Evolutionary conservation across 148 eudicot genomes (phyloP).

Genomic region (Pouteria glomerata): DNA sequence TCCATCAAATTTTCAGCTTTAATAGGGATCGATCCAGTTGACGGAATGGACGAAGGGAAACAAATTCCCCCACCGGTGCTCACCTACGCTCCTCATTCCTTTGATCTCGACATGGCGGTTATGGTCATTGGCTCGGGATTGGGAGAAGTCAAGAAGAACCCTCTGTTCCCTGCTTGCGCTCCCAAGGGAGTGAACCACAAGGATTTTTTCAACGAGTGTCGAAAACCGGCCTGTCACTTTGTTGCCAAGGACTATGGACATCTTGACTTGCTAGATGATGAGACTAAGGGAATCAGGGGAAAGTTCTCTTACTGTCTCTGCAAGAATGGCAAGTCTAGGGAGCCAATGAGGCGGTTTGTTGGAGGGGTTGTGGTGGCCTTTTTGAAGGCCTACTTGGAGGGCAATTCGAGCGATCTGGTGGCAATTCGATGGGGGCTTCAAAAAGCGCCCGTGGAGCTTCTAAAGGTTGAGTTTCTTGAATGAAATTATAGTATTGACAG

Average conservation of each 20-base stretch:
- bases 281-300: constrained; percentile 60
- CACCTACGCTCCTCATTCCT: constrained; percentile 55
- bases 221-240: constrained; percentile 54
- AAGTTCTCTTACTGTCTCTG: constrained; percentile 53
- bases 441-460: constrained; percentile 38
- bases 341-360: constrained; percentile 78
- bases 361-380: constrained; percentile 74
- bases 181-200: constrained; percentile 80
- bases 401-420: constrained; percentile 28
- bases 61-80: constrained; percentile 71
- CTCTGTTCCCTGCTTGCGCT: constrained; percentile 71
- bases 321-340: constrained; percentile 62
- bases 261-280: constrained; percentile 71
- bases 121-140: constrained; percentile 62
- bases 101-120: constrained; percentile 43
- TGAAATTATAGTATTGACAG: constrained; percentile 9
- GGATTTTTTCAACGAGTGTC: constrained; percentile 59
- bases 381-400: constrained; percentile 55
- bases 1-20: constrained; percentile 47
- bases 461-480: constrained; percentile 35
- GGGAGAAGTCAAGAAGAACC: constrained; percentile 51
- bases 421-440: constrained; percentile 34
- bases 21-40: constrained; percentile 86
- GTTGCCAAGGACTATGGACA: constrained; percentile 72
- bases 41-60: constrained; percentile 59